A percentile compares a stretch with the other conserved stretches of the same genome.
These are phyloP conservation scores for Lablab purpureus DNA, from an alignment of 306 rosid genomes.

Conservation along the genomic window DNA sequence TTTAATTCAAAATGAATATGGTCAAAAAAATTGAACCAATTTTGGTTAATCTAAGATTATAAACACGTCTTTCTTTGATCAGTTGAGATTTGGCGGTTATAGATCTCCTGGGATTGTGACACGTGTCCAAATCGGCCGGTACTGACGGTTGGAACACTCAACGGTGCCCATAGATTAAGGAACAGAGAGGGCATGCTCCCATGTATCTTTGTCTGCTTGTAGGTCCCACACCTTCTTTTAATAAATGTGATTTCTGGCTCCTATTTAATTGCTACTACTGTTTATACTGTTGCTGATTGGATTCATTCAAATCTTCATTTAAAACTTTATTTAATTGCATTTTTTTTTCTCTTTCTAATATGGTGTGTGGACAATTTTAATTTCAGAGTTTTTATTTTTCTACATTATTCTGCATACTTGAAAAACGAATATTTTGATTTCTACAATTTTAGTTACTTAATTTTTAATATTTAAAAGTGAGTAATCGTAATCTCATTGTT, in stretches of 20 bases:
- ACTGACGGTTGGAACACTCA: conserved; percentile 60
- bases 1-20: no score
- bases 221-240: conserved; percentile 44
- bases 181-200: conserved; percentile 51
- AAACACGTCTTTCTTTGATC: background rate
- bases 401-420: no score
- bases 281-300: background rate
- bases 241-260: conserved; percentile 22
- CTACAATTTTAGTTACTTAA: no score
- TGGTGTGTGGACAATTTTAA: no score
- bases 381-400: no score
- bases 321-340: background rate
- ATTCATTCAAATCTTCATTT: background rate
- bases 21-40: no score
- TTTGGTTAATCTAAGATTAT: no score
- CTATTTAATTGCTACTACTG: conserved; percentile 5
- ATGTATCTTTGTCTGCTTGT: conserved; percentile 59
- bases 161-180: conserved; percentile 48
- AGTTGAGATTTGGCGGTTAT: conserved; percentile 50
- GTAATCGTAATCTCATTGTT: no score
- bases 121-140: conserved; percentile 61
- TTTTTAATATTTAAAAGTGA: no score
- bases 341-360: no score
- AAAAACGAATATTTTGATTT: no score
- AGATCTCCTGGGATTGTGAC: conserved; percentile 42